Evolutionary conservation across 2,329 filamentous ascomycete genomes (phyloP).

Genomic region (Xylaria sp.): DNA sequence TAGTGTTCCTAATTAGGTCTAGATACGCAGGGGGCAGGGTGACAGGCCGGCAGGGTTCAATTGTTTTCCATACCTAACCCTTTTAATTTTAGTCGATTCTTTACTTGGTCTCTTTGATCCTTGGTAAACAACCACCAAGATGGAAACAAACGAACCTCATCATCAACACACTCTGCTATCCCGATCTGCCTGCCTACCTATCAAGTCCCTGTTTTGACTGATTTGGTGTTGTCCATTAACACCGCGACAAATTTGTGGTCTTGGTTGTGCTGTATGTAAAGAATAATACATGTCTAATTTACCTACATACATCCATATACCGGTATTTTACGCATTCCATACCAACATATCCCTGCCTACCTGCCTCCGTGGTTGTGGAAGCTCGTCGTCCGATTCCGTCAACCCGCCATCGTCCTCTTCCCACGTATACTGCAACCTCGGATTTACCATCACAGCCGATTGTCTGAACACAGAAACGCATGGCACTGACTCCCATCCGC

Average conservation of each 20-base stretch:
- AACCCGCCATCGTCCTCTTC: background rate
- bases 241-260: background rate
- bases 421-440: background rate
- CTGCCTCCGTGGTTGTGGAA: background rate
- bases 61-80: too few relatives aligned
- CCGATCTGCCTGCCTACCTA: background rate
- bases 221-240: background rate
- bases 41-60: background rate
- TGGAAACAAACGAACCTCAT: background rate
- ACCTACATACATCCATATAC: background rate
- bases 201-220: background rate
- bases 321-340: background rate
- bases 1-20: too few relatives aligned
- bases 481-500: background rate
- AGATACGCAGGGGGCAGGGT: background rate
- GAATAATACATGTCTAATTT: background rate
- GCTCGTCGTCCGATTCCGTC: background rate
- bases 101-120: background rate
- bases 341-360: background rate
- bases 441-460: background rate
- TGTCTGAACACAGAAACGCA: background rate
- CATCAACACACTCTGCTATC: background rate
- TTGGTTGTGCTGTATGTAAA: background rate
- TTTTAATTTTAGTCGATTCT: too few relatives aligned
- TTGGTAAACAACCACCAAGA: constrained; percentile 15